Evolutionary conservation across 1,139 yeast species (phyloP), one percentile per base, ranked within the genome.

Genomic region (Ogataea hybrid): DNA sequence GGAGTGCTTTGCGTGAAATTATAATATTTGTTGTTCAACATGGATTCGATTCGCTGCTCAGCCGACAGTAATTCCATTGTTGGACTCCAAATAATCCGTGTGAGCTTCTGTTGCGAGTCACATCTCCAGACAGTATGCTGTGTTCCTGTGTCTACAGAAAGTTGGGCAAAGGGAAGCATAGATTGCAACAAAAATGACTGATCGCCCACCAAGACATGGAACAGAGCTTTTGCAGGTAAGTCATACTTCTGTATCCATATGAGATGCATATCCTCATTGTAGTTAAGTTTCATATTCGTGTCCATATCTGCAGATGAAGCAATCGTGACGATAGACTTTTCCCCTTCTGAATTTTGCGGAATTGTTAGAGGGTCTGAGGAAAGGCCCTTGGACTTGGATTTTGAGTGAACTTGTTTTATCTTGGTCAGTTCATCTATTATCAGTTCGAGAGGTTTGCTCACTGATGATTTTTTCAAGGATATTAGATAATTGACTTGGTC

Each of bases 161-260:
- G 37, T 25, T 25, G 50, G 18, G 59, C 43, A 18, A 58, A 47
- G 4, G 65, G 64, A 20, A 60, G 34, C 38, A 62, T 48, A 28
- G 58, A 49, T 28, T 57, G 61, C 11, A 61, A 42, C 18, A 61
- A 27, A 28, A 38, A 50, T 0, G 97, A 85, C 39, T 75, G 72
- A 51, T 89, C 95, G 14, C 98, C 98, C 57, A 86, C 78, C 46
- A 92, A 61, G 0, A 83, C 71, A 61, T 89, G 96, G 60, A 87
- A 84, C 20, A 92, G 58, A 0, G 96, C 95, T 54, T 85, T 88
- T 0, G 96, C 83, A 0, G 94, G 84, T 8, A 84, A 62, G 35
- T 74, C 71, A 57, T 75, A 83, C 1, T 63, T 68, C 11, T 67
- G 56, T 7, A 56, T 62, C 31, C 61, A 49, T 6, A 61, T 21